Evolutionary conservation across 2,329 filamentous ascomycete genomes (phyloP), one percentile per base, ranked within the genome.

Genomic region (Thelonectria olida): DNA sequence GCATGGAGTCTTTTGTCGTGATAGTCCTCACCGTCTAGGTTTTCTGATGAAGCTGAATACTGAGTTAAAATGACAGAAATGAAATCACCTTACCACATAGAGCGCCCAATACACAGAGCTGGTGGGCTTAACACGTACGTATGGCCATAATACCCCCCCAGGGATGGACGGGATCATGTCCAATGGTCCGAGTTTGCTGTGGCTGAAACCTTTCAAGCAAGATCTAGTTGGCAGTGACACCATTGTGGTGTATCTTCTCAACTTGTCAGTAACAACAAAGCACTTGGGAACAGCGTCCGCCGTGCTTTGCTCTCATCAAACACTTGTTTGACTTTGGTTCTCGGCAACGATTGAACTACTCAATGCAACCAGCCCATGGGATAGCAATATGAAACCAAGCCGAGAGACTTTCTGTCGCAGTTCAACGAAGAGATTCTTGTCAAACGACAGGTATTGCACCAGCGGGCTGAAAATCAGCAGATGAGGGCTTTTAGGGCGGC

Each of bases 401-500:
- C 27, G 20, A 38, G 15, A 20, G 7, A 38, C 19, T 41, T 17
- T 10, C 31, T 19, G 23, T 12, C 28, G 7, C 9, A 13, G n/a
- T n/a, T 54, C 22, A 8, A 28, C 9, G 27, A 22, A 27, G 22
- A 10, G 23, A 31, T 27, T n/a, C 15, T 22, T 15, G 27, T 12
- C 39, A 41, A 42, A 20, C 13, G 17, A 13, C 23, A 23, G 25
- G 17, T 47, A 17, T 20, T 20, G 42, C 10, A 12, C 22, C 42
- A 28, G 42, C 23, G 44, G 6, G 20, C 41, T 38, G n/a, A 10
- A 42, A 19, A 54, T 42, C 49, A 42, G 56, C 20, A 41, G 56
- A 58, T 49, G 34, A 27, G 27, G 27, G 23, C 17, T 47, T 51
- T 50, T 45, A 50, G 47, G 38, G 54, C 44, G 54, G 50, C 23